Percentiles rank a stretch among this genome's conserved stretches.
These are phyloP conservation scores for Colletotrichum sp. DNA, from an alignment of 2,329 filamentous ascomycete species.

Conservation along the genomic window DNA sequence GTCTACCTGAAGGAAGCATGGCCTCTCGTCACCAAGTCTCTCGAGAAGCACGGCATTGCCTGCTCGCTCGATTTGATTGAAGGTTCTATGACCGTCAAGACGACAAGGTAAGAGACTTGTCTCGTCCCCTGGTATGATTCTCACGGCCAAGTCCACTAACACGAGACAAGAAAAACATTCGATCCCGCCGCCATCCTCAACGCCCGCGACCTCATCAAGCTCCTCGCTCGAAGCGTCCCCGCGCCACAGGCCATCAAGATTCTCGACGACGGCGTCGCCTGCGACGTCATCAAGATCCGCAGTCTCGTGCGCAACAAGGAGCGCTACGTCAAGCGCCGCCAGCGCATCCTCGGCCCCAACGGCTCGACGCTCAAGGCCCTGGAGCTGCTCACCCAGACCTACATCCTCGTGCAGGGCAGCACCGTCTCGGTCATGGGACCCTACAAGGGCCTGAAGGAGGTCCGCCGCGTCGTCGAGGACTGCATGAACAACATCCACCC, in stretches of 20 bases:
- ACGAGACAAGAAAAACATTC: slow-evolving; percentile 70
- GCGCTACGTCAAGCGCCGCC: slow-evolving; percentile 91
- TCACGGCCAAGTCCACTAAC: slow-evolving; percentile 40
- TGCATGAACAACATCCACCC: slow-evolving; percentile 98
- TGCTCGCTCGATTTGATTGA: slow-evolving; percentile 95
- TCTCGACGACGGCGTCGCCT: slow-evolving; percentile 87
- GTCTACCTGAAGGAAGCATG: slow-evolving; percentile 91
- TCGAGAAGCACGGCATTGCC: slow-evolving; percentile 87
- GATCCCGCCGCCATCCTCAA: slow-evolving; percentile 95
- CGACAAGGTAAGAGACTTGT: slow-evolving; percentile 69
- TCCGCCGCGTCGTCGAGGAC: slow-evolving; percentile 87
- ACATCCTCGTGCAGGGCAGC: slow-evolving; percentile 95
- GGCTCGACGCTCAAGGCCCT: slow-evolving; percentile 94
- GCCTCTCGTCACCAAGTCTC: slow-evolving; percentile 85
- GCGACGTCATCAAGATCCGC: slow-evolving; percentile 95
- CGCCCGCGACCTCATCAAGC: slow-evolving; percentile 90
- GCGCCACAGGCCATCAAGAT: slow-evolving; percentile 94
- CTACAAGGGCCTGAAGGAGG: slow-evolving; percentile 92
- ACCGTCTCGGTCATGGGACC: slow-evolving; percentile 92
- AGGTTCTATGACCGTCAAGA: slow-evolving; percentile 96
- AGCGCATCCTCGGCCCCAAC: slow-evolving; percentile 89
- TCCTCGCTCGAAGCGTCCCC: slow-evolving; percentile 89
- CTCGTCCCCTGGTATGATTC: slow-evolving; percentile 43
- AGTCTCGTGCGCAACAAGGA: slow-evolving; percentile 93
- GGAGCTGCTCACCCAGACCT: slow-evolving; percentile 88